These are phyloP conservation scores for Kazachstania sp. DNA, from an alignment of 1,139 yeast species.

Conservation along the genomic window DNA sequence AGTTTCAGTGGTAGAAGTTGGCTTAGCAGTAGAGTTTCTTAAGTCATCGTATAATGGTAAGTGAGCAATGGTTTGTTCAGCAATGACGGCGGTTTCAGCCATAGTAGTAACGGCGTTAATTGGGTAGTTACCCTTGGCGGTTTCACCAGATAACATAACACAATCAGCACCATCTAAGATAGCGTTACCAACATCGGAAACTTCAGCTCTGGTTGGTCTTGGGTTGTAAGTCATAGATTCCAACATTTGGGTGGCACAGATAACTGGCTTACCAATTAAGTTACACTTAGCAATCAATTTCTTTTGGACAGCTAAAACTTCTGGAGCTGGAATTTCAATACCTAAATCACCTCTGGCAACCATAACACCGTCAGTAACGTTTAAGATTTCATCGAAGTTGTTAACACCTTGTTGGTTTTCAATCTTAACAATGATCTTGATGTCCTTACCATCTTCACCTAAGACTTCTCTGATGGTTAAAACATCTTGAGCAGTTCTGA, in stretches of 20 bases:
- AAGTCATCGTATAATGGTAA: slow-evolving; percentile 79
- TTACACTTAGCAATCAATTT: slow-evolving; percentile 98
- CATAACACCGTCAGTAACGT: slow-evolving; percentile 98
- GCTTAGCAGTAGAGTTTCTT: slow-evolving; percentile 76
- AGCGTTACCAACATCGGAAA: slow-evolving; percentile 98
- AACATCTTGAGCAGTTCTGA: slow-evolving; percentile 89
- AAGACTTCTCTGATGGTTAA: slow-evolving; percentile 83
- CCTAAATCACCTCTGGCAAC: slow-evolving; percentile 99
- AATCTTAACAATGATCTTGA: slow-evolving; percentile 93
- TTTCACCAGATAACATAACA: slow-evolving; percentile 99
- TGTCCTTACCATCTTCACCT: slow-evolving; percentile 94
- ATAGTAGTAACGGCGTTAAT: slow-evolving; percentile 94
- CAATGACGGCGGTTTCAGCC: slow-evolving; percentile 95
- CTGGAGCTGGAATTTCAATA: slow-evolving; percentile 98
- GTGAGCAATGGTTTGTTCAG: slow-evolving; percentile 96
- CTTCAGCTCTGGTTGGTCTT: slow-evolving; percentile 99
- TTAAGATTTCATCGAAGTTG: slow-evolving; percentile 93
- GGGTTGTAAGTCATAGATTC: slow-evolving; percentile 99
- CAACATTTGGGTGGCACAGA: slow-evolving; percentile 99
- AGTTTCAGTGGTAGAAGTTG: slow-evolving; percentile 92
- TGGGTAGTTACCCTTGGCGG: slow-evolving; percentile 99
- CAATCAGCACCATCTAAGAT: slow-evolving; percentile 99
- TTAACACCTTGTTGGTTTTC: slow-evolving; percentile 99
- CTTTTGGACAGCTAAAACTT: slow-evolving; percentile 97
- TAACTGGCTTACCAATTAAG: slow-evolving; percentile 98